Conservation (phyloP, 257 asterid genomes). For the Nicotiana paniculata region DNA sequence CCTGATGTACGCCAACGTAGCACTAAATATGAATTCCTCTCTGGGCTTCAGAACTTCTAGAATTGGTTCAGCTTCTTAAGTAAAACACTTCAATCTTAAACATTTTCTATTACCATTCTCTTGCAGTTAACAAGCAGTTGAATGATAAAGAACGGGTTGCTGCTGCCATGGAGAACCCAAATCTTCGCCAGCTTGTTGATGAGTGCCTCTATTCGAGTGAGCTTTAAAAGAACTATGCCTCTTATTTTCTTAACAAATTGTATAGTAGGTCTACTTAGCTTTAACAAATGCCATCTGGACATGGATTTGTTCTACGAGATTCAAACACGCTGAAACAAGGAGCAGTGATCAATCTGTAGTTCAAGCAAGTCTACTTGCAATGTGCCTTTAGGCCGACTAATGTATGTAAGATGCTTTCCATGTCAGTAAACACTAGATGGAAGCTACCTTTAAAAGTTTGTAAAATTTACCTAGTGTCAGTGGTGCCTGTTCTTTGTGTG, state of each 20-base stretch:
- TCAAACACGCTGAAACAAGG: not conserved
- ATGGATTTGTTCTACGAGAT: not conserved
- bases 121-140: slow-evolving; percentile 80
- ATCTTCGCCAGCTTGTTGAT: slow-evolving; percentile 90
- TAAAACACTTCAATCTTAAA: not conserved
- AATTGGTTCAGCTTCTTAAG: not conserved
- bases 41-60: not conserved
- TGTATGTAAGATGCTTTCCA: not conserved
- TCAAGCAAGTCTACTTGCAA: not conserved
- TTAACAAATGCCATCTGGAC: not conserved
- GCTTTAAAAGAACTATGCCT: slow-evolving; percentile 31
- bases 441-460: not conserved
- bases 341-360: not conserved
- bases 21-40: not conserved
- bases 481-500: not conserved
- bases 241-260: slow-evolving; percentile 16
- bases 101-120: not conserved
- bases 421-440: too few relatives aligned
- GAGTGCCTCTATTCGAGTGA: slow-evolving; percentile 82
- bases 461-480: not conserved
- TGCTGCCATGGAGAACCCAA: slow-evolving; percentile 90
- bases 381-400: not conserved
- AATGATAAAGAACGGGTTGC: slow-evolving; percentile 93
- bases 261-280: slow-evolving; percentile 16
- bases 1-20: not conserved